Conservation (phyloP, 1,139 yeast genomes). For the Geotrichum macrosporum region DNA sequence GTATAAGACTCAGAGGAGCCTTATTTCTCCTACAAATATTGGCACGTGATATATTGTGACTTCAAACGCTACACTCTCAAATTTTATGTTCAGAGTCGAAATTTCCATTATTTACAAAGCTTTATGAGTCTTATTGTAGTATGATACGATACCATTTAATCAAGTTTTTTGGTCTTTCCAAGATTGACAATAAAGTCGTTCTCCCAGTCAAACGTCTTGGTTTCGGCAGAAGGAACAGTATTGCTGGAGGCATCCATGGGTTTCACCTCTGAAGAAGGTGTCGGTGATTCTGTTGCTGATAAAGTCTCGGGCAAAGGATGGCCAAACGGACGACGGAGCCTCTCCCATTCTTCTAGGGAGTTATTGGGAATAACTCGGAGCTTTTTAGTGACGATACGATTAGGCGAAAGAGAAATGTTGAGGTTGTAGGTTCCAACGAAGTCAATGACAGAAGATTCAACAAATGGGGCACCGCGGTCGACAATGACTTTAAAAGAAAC, state of each 20-base stretch:
- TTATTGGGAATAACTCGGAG: conserved; percentile 19
- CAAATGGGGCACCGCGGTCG: conserved; percentile 6
- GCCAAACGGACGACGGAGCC: conserved; percentile 20
- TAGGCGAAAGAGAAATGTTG: conserved; percentile 21
- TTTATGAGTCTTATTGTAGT: no score
- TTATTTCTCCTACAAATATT: no score
- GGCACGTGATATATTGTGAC: no score
- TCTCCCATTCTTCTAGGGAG: conserved; percentile 15
- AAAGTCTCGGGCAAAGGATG: conserved; percentile 22
- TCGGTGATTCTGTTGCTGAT: neutral
- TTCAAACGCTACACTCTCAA: no score
- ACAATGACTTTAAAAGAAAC: conserved; percentile 5
- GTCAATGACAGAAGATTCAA: conserved; percentile 22
- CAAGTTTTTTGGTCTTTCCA: neutral
- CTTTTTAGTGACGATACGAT: conserved; percentile 19
- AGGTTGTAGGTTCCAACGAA: conserved; percentile 25
- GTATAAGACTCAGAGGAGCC: no score
- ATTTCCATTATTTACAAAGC: no score
- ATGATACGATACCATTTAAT: no score
- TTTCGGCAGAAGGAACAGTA: conserved; percentile 6
- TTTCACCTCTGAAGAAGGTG: neutral
- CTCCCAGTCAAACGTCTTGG: conserved; percentile 1
- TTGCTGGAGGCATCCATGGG: no score
- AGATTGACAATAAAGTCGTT: neutral
- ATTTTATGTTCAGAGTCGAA: no score